A percentile compares a stretch with the other conserved stretches of the same genome.
Conservation (phyloP, 805 yeast genomes). For the Monosporozyma siamensis region DNA sequence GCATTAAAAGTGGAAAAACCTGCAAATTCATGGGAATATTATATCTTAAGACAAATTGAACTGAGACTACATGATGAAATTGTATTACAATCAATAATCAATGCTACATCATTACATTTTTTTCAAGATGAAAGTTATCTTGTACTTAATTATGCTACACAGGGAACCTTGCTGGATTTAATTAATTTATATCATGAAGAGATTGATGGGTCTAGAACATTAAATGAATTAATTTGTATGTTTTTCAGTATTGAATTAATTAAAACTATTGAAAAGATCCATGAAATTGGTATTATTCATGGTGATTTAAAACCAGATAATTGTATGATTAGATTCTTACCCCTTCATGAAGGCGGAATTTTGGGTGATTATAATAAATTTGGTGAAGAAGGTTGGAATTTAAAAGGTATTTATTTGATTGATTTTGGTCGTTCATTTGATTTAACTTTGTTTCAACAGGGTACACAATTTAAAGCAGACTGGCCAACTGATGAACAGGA, state of each 20-base stretch:
- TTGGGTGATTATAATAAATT: constrained; percentile 27
- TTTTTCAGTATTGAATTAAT: constrained; percentile 59
- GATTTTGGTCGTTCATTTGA: constrained; percentile 83
- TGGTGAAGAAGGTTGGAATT: constrained; percentile 39
- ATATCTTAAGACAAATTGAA: constrained; percentile 53
- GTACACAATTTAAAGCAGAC: constrained; percentile 46
- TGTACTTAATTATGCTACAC: constrained; percentile 51
- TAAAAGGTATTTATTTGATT: constrained; percentile 52
- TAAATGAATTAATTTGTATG: constrained; percentile 56
- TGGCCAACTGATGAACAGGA: constrained; percentile 61
- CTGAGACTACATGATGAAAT: constrained; percentile 26
- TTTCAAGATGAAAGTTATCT: constrained; percentile 63
- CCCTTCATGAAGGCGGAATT: neutral
- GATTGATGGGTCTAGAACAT: constrained; percentile 8
- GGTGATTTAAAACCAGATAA: constrained; percentile 84
- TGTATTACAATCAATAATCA: constrained; percentile 36
- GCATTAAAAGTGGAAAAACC: constrained; percentile 73
- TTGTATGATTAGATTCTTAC: constrained; percentile 58
- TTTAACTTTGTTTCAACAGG: constrained; percentile 42
- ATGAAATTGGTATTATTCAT: constrained; percentile 58
- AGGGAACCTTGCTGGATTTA: constrained; percentile 67
- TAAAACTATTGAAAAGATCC: constrained; percentile 51
- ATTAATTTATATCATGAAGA: constrained; percentile 40
- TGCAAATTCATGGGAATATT: constrained; percentile 71
- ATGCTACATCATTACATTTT: constrained; percentile 42